Evolutionary conservation across 768 basidiomycete species (phyloP).

Genomic region (Scleroderma citrinum): DNA sequence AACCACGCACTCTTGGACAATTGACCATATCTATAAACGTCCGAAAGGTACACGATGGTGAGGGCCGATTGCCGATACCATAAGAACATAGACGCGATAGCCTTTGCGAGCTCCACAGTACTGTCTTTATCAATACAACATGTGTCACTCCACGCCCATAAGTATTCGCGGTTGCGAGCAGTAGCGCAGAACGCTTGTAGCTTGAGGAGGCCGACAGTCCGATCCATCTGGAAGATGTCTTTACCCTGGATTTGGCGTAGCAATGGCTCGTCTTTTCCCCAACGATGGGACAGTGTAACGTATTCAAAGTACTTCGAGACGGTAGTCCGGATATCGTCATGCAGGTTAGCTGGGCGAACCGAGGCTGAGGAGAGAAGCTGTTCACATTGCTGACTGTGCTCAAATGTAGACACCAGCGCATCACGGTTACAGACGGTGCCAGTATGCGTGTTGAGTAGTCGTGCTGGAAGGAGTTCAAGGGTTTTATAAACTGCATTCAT

Average conservation of each 20-base stretch:
- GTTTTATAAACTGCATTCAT: not conserved
- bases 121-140: too few species aligned
- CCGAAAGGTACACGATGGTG: too few species aligned
- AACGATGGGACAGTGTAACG: slow-evolving; percentile 3
- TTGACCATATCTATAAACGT: too few species aligned
- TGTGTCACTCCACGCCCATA: too few species aligned
- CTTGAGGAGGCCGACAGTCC: not conserved
- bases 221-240: not conserved
- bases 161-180: not conserved
- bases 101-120: too few species aligned
- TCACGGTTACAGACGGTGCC: not conserved
- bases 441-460: not conserved
- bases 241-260: not conserved
- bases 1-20: too few species aligned
- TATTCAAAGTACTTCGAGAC: not conserved
- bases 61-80: too few species aligned
- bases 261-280: slow-evolving; percentile 2
- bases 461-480: not conserved
- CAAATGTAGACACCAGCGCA: not conserved
- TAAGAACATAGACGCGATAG: too few species aligned
- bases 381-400: not conserved
- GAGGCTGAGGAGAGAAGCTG: not conserved
- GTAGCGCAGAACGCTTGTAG: not conserved
- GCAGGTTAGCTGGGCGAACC: not conserved
- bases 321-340: not conserved